Conservation (phyloP, 1,284 basidiomycete genomes). For the Lignosus rhinocerotis region DNA sequence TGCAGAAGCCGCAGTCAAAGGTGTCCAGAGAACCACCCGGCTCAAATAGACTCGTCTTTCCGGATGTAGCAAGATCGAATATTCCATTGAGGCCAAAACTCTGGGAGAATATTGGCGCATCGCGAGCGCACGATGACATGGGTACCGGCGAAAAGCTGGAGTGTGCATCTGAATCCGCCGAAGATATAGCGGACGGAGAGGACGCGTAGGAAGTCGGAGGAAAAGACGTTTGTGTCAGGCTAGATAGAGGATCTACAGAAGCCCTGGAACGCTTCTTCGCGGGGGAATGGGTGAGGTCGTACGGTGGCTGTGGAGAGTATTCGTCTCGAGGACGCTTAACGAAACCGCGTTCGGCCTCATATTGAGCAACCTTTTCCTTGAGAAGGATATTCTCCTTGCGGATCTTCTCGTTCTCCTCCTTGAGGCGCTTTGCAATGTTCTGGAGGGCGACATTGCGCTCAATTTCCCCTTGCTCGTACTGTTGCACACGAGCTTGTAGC, state of each 20-base stretch:
- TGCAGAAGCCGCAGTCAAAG: constrained; percentile 71
- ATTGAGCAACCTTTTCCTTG: constrained; percentile 56
- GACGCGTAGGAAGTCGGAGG: constrained; percentile 28
- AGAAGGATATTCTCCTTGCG: constrained; percentile 62
- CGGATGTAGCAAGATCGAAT: constrained; percentile 36
- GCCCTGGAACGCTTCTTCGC: constrained; percentile 50
- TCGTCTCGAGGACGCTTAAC: constrained; percentile 57
- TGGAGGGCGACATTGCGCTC: constrained; percentile 88
- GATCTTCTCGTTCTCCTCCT: constrained; percentile 84
- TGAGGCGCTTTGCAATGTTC: constrained; percentile 81
- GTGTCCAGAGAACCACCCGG: constrained; percentile 34
- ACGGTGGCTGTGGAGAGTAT: constrained; percentile 35
- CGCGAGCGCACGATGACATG: constrained; percentile 35
- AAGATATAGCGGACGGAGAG: constrained; percentile 48
- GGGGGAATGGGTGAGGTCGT: constrained; percentile 30
- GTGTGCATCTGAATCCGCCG: constrained; percentile 51
- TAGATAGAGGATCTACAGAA: constrained; percentile 34
- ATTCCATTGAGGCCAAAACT: constrained; percentile 32
- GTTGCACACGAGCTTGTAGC: constrained; percentile 82
- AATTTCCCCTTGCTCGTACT: constrained; percentile 88
- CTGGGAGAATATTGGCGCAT: constrained; percentile 30
- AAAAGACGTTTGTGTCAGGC: constrained; percentile 22
- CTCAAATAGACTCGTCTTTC: constrained; percentile 36
- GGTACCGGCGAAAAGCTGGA: constrained; percentile 47
- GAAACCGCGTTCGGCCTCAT: constrained; percentile 44